phyloP scores from a whole-genome alignment of 805 yeast genomes.

The Ogataea populi-albae region DNA sequence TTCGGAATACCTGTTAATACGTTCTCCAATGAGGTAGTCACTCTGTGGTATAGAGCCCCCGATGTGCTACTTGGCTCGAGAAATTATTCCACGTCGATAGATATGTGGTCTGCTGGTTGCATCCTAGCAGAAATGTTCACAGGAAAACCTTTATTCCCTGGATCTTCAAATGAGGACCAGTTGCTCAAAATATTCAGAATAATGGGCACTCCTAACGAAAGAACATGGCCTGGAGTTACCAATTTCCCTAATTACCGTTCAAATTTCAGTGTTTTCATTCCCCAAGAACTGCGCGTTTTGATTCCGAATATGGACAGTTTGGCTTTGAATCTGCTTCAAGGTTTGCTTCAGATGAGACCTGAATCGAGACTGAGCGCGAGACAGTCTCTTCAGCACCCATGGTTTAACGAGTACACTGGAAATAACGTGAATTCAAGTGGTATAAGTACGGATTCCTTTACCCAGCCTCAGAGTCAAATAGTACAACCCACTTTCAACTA shows the following conservation, averaged over 20 bases:
- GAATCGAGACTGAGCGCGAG: constrained; percentile 59
- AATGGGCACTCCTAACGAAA: constrained; percentile 95
- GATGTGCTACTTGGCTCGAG: constrained; percentile 94
- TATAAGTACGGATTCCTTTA: no score
- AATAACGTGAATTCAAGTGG: constrained; percentile 13
- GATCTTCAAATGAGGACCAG: constrained; percentile 95
- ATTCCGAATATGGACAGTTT: constrained; percentile 67
- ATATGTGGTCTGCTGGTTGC: constrained; percentile 98
- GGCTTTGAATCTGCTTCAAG: constrained; percentile 64
- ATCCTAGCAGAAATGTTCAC: constrained; percentile 97
- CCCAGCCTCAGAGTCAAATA: no score
- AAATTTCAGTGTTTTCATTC: constrained; percentile 80
- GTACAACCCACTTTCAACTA: no score
- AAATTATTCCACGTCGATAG: constrained; percentile 94
- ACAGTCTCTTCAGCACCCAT: constrained; percentile 64
- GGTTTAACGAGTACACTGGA: constrained; percentile 72
- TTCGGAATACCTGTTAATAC: constrained; percentile 98
- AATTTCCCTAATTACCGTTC: constrained; percentile 82
- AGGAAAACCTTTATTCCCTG: constrained; percentile 96
- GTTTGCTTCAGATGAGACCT: constrained; percentile 59
- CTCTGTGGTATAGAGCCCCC: constrained; percentile 97
- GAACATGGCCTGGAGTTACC: constrained; percentile 97
- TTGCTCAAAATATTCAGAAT: constrained; percentile 84
- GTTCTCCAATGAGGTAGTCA: constrained; percentile 95
- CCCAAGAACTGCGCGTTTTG: constrained; percentile 75